Conservation (phyloP, 495 filamentous ascomycete genomes). For the Copromyces sp. region DNA sequence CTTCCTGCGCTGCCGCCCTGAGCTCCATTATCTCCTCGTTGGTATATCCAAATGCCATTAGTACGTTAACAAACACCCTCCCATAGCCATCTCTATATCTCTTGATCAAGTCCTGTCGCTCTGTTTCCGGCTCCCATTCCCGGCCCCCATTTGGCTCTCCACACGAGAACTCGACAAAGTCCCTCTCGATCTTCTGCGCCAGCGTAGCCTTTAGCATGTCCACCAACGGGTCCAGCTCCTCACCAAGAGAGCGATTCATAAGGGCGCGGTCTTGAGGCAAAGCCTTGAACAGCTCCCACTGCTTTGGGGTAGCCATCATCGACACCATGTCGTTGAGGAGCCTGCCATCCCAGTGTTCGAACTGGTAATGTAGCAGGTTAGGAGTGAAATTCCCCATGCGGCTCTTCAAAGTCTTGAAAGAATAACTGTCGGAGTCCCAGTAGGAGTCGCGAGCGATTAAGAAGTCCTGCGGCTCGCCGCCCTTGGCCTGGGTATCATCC, state of each 20-base stretch:
- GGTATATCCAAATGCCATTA: background rate
- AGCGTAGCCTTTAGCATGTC: constrained; percentile 14
- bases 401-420: constrained; percentile 20
- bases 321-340: constrained; percentile 26
- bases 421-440: constrained; percentile 24
- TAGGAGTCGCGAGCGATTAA: constrained; percentile 33
- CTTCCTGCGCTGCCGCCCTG: constrained; percentile 21
- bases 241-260: background rate
- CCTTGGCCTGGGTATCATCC: background rate
- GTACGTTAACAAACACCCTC: background rate
- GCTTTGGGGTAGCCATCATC: constrained; percentile 9
- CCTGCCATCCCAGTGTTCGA: constrained; percentile 33
- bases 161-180: constrained; percentile 5
- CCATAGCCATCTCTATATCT: background rate
- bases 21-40: constrained; percentile 8
- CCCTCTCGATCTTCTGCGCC: constrained; percentile 18
- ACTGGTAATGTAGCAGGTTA: constrained; percentile 13
- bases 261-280: background rate
- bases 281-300: constrained; percentile 4
- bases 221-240: constrained; percentile 8
- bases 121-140: background rate
- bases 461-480: constrained; percentile 20
- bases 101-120: background rate
- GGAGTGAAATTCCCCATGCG: constrained; percentile 13
- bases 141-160: background rate